phyloP scores from a whole-genome alignment of 2,329 filamentous ascomycete species.

The Dactylellina parvicollis region DNA sequence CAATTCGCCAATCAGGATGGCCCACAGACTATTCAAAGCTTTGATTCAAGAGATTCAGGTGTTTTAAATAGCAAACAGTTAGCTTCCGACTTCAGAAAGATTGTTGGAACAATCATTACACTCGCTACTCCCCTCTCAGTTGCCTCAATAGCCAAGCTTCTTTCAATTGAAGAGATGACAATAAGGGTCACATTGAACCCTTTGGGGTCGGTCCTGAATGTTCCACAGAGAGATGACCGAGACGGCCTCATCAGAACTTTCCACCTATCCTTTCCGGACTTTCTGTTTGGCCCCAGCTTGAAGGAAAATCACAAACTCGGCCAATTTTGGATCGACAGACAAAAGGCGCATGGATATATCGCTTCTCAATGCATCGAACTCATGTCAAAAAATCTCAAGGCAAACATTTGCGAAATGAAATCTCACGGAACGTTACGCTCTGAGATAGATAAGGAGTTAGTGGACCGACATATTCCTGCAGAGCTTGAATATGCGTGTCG shows the following conservation, averaged over 20 bases:
- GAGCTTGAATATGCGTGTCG: conserved; percentile 6
- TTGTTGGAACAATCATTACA: conserved; percentile 10
- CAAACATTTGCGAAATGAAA: conserved; percentile 6
- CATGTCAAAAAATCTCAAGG: neutral
- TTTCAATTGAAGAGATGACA: conserved; percentile 4
- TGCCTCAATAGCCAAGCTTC: neutral
- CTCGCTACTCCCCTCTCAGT: conserved; percentile 1
- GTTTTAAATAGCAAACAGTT: neutral
- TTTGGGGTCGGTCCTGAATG: neutral
- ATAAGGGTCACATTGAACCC: conserved; percentile 1
- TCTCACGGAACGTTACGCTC: neutral
- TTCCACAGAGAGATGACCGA: neutral
- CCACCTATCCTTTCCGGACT: conserved; percentile 10
- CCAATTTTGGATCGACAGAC: conserved; percentile 6
- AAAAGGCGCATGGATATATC: neutral
- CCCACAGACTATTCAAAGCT: neutral
- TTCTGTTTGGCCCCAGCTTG: neutral
- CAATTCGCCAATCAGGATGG: neutral
- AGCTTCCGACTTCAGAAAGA: neutral
- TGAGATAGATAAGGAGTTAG: neutral
- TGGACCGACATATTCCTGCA: neutral
- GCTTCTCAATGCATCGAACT: conserved; percentile 3
- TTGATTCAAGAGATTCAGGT: neutral
- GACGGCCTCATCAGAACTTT: neutral
- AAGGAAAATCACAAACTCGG: neutral